These are phyloP conservation scores for Pseudohalonectria lignicola DNA, from an alignment of 2,329 filamentous ascomycete species.

Conservation along the genomic window DNA sequence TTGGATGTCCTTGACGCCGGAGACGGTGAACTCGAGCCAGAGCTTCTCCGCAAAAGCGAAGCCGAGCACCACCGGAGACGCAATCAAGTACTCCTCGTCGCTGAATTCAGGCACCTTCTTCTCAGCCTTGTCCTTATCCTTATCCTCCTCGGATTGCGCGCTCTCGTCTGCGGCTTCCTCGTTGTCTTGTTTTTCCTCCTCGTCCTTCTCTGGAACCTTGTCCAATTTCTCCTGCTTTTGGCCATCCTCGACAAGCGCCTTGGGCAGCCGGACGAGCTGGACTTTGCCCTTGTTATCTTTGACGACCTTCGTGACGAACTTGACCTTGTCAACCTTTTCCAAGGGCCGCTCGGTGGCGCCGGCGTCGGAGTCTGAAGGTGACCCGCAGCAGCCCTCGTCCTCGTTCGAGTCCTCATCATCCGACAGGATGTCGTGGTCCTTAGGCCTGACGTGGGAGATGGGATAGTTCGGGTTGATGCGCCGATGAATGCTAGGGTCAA, in stretches of 20 bases:
- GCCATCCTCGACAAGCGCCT: constrained; percentile 11
- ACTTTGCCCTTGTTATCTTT: constrained; percentile 29
- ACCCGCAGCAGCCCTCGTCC: constrained; percentile 16
- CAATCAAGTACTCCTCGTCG: constrained; percentile 75
- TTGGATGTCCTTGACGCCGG: constrained; percentile 65
- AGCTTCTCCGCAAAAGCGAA: constrained; percentile 83
- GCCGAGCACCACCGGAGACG: constrained; percentile 74
- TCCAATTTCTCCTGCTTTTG: constrained; percentile 41
- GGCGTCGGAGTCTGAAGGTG: constrained; percentile 25
- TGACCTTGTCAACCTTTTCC: constrained; percentile 27
- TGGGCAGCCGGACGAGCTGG: constrained; percentile 20
- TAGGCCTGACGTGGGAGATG: constrained; percentile 62
- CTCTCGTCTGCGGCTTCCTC: not conserved
- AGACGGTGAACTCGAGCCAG: constrained; percentile 82
- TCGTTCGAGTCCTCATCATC: constrained; percentile 34
- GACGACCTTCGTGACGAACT: constrained; percentile 40
- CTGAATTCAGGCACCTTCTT: constrained; percentile 44
- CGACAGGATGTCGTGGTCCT: constrained; percentile 52
- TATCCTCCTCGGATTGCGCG: constrained; percentile 4
- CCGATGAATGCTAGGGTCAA: constrained; percentile 73
- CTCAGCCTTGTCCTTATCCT: constrained; percentile 14
- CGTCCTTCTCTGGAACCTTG: constrained; percentile 26
- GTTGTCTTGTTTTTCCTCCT: constrained; percentile 6
- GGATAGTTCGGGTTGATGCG: constrained; percentile 80
- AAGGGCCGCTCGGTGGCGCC: constrained; percentile 18